Evolutionary conservation across 371 early-diverging fungal genomes (phyloP).

Genomic region (Mucor lusitanicus): DNA sequence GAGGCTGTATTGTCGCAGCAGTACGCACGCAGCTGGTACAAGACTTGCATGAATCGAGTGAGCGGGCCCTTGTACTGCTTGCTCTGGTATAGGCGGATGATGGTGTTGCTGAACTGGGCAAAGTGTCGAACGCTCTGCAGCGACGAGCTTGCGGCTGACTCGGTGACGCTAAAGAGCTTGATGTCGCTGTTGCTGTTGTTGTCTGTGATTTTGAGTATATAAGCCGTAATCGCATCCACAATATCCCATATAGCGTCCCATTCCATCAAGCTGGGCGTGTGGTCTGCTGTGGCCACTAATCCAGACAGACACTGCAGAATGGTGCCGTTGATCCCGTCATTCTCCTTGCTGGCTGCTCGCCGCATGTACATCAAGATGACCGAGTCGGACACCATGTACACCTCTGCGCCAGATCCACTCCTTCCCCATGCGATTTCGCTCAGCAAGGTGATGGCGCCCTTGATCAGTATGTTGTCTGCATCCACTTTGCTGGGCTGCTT

Average conservation of each 20-base stretch:
- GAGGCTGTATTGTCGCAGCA: slow-evolving; percentile 60
- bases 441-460: slow-evolving; percentile 59
- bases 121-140: slow-evolving; percentile 22
- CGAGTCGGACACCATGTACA: slow-evolving; percentile 39
- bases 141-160: not conserved
- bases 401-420: slow-evolving; percentile 19
- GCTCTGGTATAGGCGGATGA: slow-evolving; percentile 21
- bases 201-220: slow-evolving; percentile 27
- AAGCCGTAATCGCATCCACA: slow-evolving; percentile 28
- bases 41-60: slow-evolving; percentile 56
- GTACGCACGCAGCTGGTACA: slow-evolving; percentile 57
- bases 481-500: slow-evolving; percentile 27
- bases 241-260: slow-evolving; percentile 55
- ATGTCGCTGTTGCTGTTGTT: slow-evolving; percentile 19
- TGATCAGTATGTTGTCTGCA: slow-evolving; percentile 32
- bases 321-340: slow-evolving; percentile 25
- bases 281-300: slow-evolving; percentile 16
- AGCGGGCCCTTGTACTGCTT: slow-evolving; percentile 45
- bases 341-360: slow-evolving; percentile 26
- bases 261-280: slow-evolving; percentile 34
- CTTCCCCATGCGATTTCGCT: slow-evolving; percentile 61
- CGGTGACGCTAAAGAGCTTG: slow-evolving; percentile 10
- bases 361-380: slow-evolving; percentile 40
- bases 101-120: slow-evolving; percentile 27
- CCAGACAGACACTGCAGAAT: slow-evolving; percentile 26